Conservation (phyloP, 2,329 filamentous ascomycete genomes). For the Penicillium sp. region DNA sequence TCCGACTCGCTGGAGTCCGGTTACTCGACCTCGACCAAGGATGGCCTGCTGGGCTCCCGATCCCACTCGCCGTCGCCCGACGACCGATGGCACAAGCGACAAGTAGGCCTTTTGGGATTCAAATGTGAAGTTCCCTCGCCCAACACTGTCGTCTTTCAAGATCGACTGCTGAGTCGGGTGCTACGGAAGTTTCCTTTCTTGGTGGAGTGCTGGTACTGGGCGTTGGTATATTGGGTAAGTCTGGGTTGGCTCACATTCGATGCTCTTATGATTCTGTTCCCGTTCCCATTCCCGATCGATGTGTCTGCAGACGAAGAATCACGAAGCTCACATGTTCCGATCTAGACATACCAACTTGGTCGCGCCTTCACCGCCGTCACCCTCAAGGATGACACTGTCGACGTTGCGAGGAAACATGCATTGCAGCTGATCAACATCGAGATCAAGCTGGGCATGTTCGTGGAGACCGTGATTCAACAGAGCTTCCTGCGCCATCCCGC, state of each 20-base stretch:
- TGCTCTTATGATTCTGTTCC: too few species aligned
- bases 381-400: constrained; percentile 67
- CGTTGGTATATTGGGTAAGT: constrained; percentile 73
- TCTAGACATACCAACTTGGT: constrained; percentile 71
- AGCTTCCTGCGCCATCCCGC: constrained; percentile 57
- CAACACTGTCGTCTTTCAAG: constrained; percentile 62
- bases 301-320: background rate
- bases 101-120: constrained; percentile 50
- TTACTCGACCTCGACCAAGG: constrained; percentile 38
- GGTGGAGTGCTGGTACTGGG: constrained; percentile 77
- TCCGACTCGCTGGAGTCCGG: constrained; percentile 45
- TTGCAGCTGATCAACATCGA: constrained; percentile 69
- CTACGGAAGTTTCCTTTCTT: constrained; percentile 70
- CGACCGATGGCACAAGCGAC: constrained; percentile 53
- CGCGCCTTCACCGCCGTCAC: constrained; percentile 72
- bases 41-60: constrained; percentile 35
- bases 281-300: too few species aligned
- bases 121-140: constrained; percentile 57
- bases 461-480: constrained; percentile 64
- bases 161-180: constrained; percentile 63
- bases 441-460: constrained; percentile 64
- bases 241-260: background rate
- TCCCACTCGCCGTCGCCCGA: constrained; percentile 46
- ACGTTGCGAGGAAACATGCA: constrained; percentile 69
- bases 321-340: constrained; percentile 8